Evolutionary conservation across 208 protist genomes (phyloP).

Genomic region (Wallacemonas sp.): DNA sequence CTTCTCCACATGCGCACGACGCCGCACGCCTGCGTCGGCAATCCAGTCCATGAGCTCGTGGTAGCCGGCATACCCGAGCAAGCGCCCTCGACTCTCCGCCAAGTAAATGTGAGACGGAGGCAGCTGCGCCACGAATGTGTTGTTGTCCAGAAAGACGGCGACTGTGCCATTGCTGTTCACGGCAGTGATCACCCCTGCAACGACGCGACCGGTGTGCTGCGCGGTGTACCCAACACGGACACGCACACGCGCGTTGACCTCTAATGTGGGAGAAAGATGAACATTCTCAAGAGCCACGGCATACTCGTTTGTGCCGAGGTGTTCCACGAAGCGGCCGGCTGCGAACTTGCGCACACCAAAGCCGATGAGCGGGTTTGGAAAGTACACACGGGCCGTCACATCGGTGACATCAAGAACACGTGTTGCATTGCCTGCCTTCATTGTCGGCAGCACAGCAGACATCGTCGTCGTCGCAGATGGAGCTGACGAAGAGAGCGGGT

Average conservation of each 20-base stretch:
- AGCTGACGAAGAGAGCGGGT: no score
- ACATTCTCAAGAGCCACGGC: conserved; percentile 69
- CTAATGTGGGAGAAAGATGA: conserved; percentile 66
- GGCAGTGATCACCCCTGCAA: conserved; percentile 70
- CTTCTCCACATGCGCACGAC: conserved; percentile 43
- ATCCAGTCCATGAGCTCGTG: conserved; percentile 56
- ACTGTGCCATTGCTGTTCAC: conserved; percentile 88
- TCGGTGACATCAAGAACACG: not conserved
- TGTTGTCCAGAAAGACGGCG: conserved; percentile 82
- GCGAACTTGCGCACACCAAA: conserved; percentile 72
- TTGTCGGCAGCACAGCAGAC: not conserved
- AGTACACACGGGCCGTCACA: conserved; percentile 53
- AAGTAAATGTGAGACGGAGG: conserved; percentile 58
- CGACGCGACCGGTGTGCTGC: conserved; percentile 34
- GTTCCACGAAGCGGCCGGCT: conserved; percentile 44
- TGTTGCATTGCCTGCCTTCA: not conserved
- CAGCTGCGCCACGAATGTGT: conserved; percentile 65
- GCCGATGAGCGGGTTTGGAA: conserved; percentile 57
- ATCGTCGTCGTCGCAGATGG: not conserved
- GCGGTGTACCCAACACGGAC: conserved; percentile 41
- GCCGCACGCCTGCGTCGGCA: conserved; percentile 46
- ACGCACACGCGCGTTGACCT: conserved; percentile 78
- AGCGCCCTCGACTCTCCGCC: conserved; percentile 67
- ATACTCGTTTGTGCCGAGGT: conserved; percentile 61
- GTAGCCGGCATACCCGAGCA: conserved; percentile 34